These are phyloP conservation scores for Xerocomellus amylosporus DNA, from an alignment of 768 basidiomycete species.

Conservation along the genomic window DNA sequence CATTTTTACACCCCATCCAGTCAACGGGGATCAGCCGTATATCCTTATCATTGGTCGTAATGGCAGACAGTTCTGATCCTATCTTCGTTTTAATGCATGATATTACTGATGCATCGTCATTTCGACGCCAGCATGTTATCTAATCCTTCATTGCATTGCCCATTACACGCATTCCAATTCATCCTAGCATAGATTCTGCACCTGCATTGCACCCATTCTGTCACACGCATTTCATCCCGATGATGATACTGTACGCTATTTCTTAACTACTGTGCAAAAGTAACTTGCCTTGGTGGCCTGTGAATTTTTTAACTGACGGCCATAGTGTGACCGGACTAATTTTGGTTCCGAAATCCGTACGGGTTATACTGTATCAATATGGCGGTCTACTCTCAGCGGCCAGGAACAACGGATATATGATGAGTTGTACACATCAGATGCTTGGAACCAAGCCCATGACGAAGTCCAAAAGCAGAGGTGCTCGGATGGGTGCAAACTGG, in stretches of 20 bases:
- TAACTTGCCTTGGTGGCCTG: slow-evolving; percentile 5
- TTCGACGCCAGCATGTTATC: slow-evolving; percentile 25
- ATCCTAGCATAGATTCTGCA: slow-evolving; percentile 38
- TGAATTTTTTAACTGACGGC: no score
- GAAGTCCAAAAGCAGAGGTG: no score
- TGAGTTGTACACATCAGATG: no score
- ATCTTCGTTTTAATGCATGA: slow-evolving; percentile 29
- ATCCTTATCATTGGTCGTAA: slow-evolving; percentile 39
- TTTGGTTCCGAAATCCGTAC: no score
- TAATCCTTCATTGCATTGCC: slow-evolving; percentile 31
- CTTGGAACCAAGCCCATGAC: no score
- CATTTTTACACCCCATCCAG: slow-evolving; percentile 52
- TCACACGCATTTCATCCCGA: slow-evolving; percentile 28
- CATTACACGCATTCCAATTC: slow-evolving; percentile 29
- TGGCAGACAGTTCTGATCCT: slow-evolving; percentile 31
- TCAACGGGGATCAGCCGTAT: slow-evolving; percentile 32
- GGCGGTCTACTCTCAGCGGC: no score
- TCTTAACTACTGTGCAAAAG: slow-evolving; percentile 32
- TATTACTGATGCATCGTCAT: slow-evolving; percentile 25
- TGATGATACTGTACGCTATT: slow-evolving; percentile 34
- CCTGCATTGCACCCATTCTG: slow-evolving; percentile 35
- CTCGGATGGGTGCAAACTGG: no score
- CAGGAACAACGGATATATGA: no score
- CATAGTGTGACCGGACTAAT: no score
- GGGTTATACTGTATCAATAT: no score